Conservation (phyloP, 169 alveolate genomes). For the Toxoplasma gondii region DNA sequence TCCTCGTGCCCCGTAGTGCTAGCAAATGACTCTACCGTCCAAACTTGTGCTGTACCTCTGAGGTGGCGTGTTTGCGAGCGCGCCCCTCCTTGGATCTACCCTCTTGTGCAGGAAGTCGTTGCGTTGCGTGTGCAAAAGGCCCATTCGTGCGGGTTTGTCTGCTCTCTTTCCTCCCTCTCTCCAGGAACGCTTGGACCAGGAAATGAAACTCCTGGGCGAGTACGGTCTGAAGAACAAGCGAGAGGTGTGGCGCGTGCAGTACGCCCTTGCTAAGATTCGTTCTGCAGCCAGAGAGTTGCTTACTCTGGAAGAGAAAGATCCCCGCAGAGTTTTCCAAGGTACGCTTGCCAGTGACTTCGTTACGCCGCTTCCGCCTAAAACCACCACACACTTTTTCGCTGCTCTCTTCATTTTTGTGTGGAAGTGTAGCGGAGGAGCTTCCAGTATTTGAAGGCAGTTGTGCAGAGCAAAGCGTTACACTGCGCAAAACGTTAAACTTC, state of each 20-base stretch:
- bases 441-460: not conserved
- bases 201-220: conserved; percentile 97
- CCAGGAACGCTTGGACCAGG: conserved; percentile 94
- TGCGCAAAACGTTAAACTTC: no score
- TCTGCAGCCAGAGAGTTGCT: conserved; percentile 99
- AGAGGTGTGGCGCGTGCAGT: conserved; percentile 98
- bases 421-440: not conserved
- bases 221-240: conserved; percentile 99
- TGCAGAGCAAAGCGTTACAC: no score
- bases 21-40: no score
- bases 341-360: conserved; percentile 16
- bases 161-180: not conserved
- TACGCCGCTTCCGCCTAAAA: not conserved
- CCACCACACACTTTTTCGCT: no score
- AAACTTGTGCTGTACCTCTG: no score
- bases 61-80: no score
- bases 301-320: conserved; percentile 97
- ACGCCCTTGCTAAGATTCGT: conserved; percentile 97
- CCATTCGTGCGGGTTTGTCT: not conserved
- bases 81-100: no score
- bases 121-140: no score
- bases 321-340: conserved; percentile 96
- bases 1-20: no score
- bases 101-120: no score
- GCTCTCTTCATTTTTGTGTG: not conserved